Percentiles rank a stretch among this genome's conserved stretches.
Evolutionary conservation across 208 protist genomes (phyloP).

Genomic region (Leishmania gerbilli): DNA sequence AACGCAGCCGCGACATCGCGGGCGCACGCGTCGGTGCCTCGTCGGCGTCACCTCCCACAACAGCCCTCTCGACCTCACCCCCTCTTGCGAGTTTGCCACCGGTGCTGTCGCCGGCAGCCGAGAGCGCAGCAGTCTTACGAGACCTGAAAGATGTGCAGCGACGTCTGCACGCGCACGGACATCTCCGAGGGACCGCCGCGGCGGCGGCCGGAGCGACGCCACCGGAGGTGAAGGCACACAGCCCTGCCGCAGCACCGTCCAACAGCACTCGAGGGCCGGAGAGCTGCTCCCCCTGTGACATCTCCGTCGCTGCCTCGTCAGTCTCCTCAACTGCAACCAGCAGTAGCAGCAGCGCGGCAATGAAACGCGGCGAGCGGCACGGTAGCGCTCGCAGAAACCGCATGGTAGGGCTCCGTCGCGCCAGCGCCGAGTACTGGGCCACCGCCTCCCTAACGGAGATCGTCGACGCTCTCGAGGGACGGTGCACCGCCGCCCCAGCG

Average conservation of each 20-base stretch:
- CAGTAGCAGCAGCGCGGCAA: background rate
- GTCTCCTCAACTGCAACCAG: slow-evolving; percentile 1
- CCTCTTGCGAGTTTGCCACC: background rate
- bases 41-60: background rate
- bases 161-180: slow-evolving; percentile 10
- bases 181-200: background rate
- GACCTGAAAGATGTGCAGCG: slow-evolving; percentile 23
- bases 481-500: background rate
- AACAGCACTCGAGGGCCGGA: background rate
- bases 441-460: slow-evolving; percentile 24
- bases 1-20: background rate
- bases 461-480: slow-evolving; percentile 20
- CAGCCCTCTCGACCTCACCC: background rate
- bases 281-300: slow-evolving; percentile 23
- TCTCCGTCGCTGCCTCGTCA: slow-evolving; percentile 10
- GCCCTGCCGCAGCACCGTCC: background rate
- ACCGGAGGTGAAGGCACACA: background rate
- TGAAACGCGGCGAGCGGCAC: background rate
- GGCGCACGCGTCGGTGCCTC: background rate
- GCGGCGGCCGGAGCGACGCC: background rate
- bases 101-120: slow-evolving; percentile 4
- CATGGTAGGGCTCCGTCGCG: background rate
- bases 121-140: slow-evolving; percentile 27
- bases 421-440: slow-evolving; percentile 12
- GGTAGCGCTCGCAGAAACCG: background rate